Evolutionary conservation across 148 eudicot genomes (phyloP), one percentile per base, ranked within the genome.

Genomic region (Bassia scoparia): DNA sequence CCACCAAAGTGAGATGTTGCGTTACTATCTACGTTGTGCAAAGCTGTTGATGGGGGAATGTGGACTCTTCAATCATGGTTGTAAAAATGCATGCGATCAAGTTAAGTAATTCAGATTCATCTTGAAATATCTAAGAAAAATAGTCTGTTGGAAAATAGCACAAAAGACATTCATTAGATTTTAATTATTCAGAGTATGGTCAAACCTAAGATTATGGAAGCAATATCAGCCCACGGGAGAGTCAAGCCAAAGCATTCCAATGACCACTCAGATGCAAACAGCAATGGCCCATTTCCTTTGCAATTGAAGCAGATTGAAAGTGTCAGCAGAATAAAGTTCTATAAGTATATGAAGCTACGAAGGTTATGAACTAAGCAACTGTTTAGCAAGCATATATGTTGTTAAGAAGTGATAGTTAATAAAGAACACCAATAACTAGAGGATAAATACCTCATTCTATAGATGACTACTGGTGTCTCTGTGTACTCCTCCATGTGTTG

Each of bases 11-110:
- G 78, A 83, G 91, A 93, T 81, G 69, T 24, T 93, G 84, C 26
- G 37, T 95, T 50, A 88, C 96, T 95, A 89, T 67, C 98, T 95
- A 21, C 91, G 97, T 18, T 69, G 89, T 71, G 77, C 85, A 35
- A 90, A 88, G 61, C 84, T 86, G 26, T 83, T 91, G 29, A 76
- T 88, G 3, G 80, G 82, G 35, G 91, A 86, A 58, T 88, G 85
- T 55, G 70, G 69, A 48, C 73, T 84, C 59, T 95, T 95, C 82
- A 87, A 81, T 81, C 65, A 75, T 88, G 53, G 93, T 95, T 64
- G 86, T 70, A 87, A 88, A 85, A 84, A 87, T 95, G 93, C 98
- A 95, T 78, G 96, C 96, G 89, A 95, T 80, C 84, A 78, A 85
- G 97, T 86, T 74, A 79, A 76, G 10, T 20, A 61, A 17, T 27